Percentiles rank a stretch among this genome's conserved stretches.
These are phyloP conservation scores for Starmera amethionina DNA, from an alignment of 805 yeast genomes.

Conservation along the genomic window DNA sequence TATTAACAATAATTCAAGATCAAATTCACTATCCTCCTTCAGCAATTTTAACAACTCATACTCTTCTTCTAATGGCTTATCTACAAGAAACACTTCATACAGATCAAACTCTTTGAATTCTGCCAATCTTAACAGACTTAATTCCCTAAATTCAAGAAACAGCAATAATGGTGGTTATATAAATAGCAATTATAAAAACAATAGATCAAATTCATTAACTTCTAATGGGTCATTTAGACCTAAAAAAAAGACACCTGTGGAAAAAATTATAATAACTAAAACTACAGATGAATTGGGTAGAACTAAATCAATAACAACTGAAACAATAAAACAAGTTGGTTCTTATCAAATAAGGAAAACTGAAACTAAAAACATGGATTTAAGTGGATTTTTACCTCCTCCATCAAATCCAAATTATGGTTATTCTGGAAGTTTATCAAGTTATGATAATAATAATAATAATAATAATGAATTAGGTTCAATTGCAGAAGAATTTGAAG, in stretches of 20 bases:
- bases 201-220: slow-evolving; percentile 12
- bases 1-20: background rate
- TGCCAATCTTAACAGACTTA: no score
- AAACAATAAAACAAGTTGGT: slow-evolving; percentile 34
- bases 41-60: background rate
- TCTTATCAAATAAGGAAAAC: slow-evolving; percentile 36
- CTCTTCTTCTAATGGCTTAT: background rate
- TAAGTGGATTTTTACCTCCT: slow-evolving; percentile 14
- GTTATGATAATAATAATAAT: no score
- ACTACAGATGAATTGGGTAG: slow-evolving; percentile 37
- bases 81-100: background rate
- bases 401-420: slow-evolving; percentile 21
- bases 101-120: background rate
- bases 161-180: background rate
- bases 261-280: slow-evolving; percentile 30
- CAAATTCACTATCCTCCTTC: background rate
- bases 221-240: background rate
- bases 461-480: slow-evolving; percentile 12
- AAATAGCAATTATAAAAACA: no score
- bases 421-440: slow-evolving; percentile 10
- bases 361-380: slow-evolving; percentile 27
- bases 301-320: slow-evolving; percentile 39
- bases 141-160: background rate
- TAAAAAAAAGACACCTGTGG: background rate
- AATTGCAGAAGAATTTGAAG: slow-evolving; percentile 17